A percentile compares a stretch with the other conserved stretches of the same genome.
Evolutionary conservation across 495 filamentous ascomycete genomes (phyloP).

Genomic region (Podospora conica): DNA sequence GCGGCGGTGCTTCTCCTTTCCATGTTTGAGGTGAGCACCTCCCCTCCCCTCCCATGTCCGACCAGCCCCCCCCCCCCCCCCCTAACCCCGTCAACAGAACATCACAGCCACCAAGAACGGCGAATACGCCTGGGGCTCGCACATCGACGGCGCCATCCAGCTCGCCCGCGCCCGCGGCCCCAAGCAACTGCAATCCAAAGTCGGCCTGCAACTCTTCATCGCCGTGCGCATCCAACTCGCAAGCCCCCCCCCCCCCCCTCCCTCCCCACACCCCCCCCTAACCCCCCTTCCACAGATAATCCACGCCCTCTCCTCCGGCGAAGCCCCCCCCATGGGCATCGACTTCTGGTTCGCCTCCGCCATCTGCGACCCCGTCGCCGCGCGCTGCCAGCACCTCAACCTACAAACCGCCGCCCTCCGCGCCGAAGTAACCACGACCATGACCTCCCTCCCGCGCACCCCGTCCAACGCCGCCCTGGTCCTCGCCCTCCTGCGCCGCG

Average conservation of each 20-base stretch:
- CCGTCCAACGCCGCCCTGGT: constrained; percentile 37
- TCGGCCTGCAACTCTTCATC: constrained; percentile 44
- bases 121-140: constrained; percentile 46
- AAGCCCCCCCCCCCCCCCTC: constrained; percentile 10
- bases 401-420: constrained; percentile 43
- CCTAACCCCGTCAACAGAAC: too few relatives aligned
- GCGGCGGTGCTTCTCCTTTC: constrained; percentile 56
- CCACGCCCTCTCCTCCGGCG: constrained; percentile 40
- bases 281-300: constrained; percentile 29
- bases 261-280: constrained; percentile 3
- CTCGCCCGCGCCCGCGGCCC: constrained; percentile 48
- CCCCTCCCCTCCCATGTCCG: neutral
- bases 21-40: constrained; percentile 54
- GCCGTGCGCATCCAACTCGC: constrained; percentile 50
- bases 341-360: constrained; percentile 49
- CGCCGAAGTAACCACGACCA: constrained; percentile 36
- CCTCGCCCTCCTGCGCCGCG: constrained; percentile 34
- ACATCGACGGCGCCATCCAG: constrained; percentile 49
- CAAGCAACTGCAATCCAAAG: constrained; percentile 42
- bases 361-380: constrained; percentile 34
- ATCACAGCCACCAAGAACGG: constrained; percentile 42
- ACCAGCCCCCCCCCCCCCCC: constrained; percentile 7
- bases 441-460: constrained; percentile 28
- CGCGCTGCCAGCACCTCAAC: constrained; percentile 37
- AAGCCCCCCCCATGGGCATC: constrained; percentile 38